Base-by-base conservation (phyloP, 176 grass and related monocot species). In the Triticum turgidum region DNA sequence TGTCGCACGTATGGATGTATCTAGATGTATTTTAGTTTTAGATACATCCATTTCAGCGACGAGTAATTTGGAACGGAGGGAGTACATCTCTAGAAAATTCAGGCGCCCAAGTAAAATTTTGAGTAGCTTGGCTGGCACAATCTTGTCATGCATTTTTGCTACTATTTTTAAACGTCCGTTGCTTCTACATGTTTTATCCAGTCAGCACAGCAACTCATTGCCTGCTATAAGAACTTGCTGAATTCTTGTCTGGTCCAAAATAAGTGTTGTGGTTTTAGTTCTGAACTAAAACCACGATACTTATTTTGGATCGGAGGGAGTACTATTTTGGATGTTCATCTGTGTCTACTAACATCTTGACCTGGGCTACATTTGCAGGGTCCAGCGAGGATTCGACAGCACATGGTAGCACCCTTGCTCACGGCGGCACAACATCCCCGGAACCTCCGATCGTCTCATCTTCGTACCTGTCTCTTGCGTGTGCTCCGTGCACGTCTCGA, bases 401-500 rank as follows among this genome's bases (percentile, higher is more conserved):
- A 65, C 86, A n/a, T 65, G 77, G 62, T 47, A 24, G 72, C 86
- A 65, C 18, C 65, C 58, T 35, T 82, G 78, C 63, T 59, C 86
- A 65, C 37, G 42, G 65, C 42, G 34, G 41, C n/a, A 49, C 83
- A 56, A 21, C 54, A 4, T 58, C 64, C 13, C 22, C 12, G n/a
- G 82, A 85, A 68, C 38, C 38, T 82, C 47, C 74, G 1, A 77
- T 56, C 74, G 11, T 56, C 12, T 39, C 47, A 65, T 69, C 61
- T 65, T 77, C 24, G 64, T 69, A 73, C 20, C 15, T 24, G 30
- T 81, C 71, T 82, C 70, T 64, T 45, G 86, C 44, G 80, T 82
- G 86, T 76, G 38, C 63, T 21, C 64, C 56, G 11, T 59, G 51
- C 86, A 82, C 64, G 56, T 85, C 78, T 65, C 4, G 63, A 72